Evolutionary conservation across 2,329 filamentous ascomycete species (phyloP).

Genomic region (Moelleriella libera): DNA sequence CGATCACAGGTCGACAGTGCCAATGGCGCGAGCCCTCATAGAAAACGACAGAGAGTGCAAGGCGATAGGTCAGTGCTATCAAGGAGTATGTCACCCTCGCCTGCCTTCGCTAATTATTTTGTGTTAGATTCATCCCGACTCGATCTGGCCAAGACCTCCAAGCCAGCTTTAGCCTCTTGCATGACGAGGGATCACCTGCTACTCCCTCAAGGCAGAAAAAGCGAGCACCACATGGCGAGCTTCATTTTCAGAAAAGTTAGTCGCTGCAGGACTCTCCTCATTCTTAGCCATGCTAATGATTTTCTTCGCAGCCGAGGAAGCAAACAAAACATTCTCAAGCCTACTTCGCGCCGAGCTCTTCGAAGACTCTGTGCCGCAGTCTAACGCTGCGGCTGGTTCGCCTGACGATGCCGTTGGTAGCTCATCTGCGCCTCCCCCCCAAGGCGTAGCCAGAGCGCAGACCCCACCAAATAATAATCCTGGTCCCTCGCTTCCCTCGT

Average conservation of each 20-base stretch:
- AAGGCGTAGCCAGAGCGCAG: constrained; percentile 58
- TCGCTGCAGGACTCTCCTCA: neutral
- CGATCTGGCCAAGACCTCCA: constrained; percentile 85
- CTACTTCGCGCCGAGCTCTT: constrained; percentile 86
- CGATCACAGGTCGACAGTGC: constrained; percentile 36
- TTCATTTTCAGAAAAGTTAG: constrained; percentile 88
- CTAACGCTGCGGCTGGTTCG: constrained; percentile 48
- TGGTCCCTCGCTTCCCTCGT: constrained; percentile 50
- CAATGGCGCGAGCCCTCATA: constrained; percentile 37
- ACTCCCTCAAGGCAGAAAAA: constrained; percentile 78
- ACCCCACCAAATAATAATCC: constrained; percentile 62
- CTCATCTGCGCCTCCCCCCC: constrained; percentile 35
- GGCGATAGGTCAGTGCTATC: constrained; percentile 38
- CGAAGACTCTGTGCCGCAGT: constrained; percentile 75
- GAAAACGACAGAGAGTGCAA: constrained; percentile 46
- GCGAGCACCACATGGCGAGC: constrained; percentile 73
- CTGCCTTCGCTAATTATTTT: too few relatives aligned
- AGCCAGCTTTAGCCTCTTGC: constrained; percentile 80
- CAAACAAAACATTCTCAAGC: constrained; percentile 82
- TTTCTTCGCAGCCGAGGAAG: constrained; percentile 58
- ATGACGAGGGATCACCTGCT: constrained; percentile 85
- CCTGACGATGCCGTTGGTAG: constrained; percentile 39
- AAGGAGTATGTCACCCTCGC: too few relatives aligned
- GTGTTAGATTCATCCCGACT: constrained; percentile 78
- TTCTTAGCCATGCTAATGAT: constrained; percentile 1